A percentile compares a stretch with the other conserved stretches of the same genome.
These are phyloP conservation scores for Ceratocystis smalleyi DNA, from an alignment of 2,329 filamentous ascomycete genomes.

Conservation along the genomic window DNA sequence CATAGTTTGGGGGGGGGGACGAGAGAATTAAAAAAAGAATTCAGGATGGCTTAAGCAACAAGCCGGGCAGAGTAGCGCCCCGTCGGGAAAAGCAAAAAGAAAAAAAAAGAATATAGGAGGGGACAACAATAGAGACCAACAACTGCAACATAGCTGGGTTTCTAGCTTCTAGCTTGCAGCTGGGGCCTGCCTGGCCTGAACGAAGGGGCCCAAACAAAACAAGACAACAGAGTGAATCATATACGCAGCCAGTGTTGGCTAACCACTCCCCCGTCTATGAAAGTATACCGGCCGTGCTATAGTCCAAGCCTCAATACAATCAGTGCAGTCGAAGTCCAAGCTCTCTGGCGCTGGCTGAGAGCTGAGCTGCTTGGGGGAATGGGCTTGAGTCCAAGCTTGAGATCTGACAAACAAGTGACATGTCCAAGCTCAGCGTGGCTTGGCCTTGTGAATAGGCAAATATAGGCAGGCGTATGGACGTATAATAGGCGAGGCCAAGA, in stretches of 20 bases:
- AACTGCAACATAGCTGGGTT: not conserved
- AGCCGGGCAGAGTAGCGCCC: not conserved
- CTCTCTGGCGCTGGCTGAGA: not conserved
- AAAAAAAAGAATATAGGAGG: not conserved
- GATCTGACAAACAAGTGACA: slow-evolving; percentile 7
- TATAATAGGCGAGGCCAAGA: no score
- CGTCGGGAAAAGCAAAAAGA: not conserved
- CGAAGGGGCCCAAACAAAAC: slow-evolving; percentile 1
- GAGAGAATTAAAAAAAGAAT: not conserved
- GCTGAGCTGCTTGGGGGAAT: not conserved
- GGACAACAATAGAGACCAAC: not conserved
- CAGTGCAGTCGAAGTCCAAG: not conserved
- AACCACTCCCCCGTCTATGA: not conserved
- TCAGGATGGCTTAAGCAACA: no score
- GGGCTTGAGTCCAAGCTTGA: not conserved
- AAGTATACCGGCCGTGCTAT: not conserved
- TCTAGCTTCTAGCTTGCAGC: not conserved
- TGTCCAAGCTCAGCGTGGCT: not conserved
- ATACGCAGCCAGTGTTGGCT: no score
- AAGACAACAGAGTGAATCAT: not conserved
- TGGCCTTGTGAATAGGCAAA: not conserved
- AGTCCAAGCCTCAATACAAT: not conserved
- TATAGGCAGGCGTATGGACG: not conserved
- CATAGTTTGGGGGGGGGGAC: not conserved
- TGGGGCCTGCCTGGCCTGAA: not conserved